Evolutionary conservation across 2,329 filamentous ascomycete genomes (phyloP).

Genomic region (Pseudogymnoascus sp.): DNA sequence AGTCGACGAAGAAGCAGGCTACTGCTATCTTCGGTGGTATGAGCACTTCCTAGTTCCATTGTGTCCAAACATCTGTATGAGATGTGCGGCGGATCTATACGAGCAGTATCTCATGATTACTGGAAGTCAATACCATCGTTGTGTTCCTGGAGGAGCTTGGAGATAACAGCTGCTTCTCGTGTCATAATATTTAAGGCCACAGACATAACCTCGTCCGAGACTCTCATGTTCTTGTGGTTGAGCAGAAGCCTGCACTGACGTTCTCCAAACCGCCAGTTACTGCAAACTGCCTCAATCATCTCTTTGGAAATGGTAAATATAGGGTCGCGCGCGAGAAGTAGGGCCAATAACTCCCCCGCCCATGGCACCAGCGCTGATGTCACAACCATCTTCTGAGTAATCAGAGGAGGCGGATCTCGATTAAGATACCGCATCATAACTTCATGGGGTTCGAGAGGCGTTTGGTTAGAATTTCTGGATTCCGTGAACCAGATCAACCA

Average conservation of each 20-base stretch:
- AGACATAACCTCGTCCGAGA: neutral
- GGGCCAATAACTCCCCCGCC: neutral
- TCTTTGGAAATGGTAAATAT: neutral
- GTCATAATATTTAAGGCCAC: neutral
- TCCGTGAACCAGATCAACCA: neutral
- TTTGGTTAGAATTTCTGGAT: neutral
- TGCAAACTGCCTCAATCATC: neutral
- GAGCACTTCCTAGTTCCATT: neutral
- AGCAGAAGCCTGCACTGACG: neutral
- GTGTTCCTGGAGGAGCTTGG: neutral
- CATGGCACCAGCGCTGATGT: neutral
- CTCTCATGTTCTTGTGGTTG: neutral
- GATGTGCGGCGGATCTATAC: neutral
- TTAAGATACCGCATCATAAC: neutral
- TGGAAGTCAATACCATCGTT: neutral
- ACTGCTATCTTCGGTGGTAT: neutral
- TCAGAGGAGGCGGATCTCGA: neutral
- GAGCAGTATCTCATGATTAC: neutral
- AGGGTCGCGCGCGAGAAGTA: neutral
- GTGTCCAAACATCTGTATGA: neutral
- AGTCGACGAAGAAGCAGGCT: neutral
- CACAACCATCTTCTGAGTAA: neutral
- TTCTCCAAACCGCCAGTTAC: neutral
- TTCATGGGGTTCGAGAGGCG: neutral
- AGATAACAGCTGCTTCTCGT: neutral